Percentiles rank a stretch among this genome's conserved stretches.
These are phyloP conservation scores for Pseudozyma hubeiensis DNA, from an alignment of 1,284 basidiomycete genomes.

Conservation along the genomic window DNA sequence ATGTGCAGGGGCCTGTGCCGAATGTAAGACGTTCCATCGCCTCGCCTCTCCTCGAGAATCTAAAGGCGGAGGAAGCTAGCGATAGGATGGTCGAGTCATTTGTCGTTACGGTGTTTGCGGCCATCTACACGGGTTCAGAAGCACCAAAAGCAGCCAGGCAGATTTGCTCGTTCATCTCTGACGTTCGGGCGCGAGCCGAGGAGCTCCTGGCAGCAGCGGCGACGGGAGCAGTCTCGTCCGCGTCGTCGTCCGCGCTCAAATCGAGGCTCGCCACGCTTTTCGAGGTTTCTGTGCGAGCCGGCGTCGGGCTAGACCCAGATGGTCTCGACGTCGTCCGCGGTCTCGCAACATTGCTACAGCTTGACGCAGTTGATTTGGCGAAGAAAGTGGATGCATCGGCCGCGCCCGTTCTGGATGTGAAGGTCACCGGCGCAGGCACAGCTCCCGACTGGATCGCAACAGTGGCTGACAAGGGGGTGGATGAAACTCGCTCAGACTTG, in stretches of 20 bases:
- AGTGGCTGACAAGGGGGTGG: conserved; percentile 21
- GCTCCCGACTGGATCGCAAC: conserved; percentile 34
- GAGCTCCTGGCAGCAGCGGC: conserved; percentile 6
- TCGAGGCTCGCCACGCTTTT: conserved; percentile 26
- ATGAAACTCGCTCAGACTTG: conserved; percentile 25
- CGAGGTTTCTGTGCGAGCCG: conserved; percentile 21
- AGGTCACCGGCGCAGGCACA: not conserved
- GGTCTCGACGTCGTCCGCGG: conserved; percentile 1
- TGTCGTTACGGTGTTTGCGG: conserved; percentile 16
- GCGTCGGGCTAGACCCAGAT: conserved; percentile 9
- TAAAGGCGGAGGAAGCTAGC: not conserved
- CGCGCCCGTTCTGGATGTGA: conserved; percentile 7
- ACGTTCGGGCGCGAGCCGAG: conserved; percentile 16
- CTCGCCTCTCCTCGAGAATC: conserved; percentile 10
- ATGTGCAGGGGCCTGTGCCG: not conserved
- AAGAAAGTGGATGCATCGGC: conserved; percentile 4
- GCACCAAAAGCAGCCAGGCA: not conserved
- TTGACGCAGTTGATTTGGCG: conserved; percentile 11
- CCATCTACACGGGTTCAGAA: conserved; percentile 5
- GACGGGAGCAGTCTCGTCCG: not conserved
- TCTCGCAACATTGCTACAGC: conserved; percentile 8
- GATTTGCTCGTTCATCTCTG: conserved; percentile 13
- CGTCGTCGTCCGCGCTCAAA: conserved; percentile 7
- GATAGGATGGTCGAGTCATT: conserved; percentile 18
- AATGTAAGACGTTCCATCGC: conserved; percentile 13